phyloP scores from a whole-genome alignment of 345 rosid species.

The Syzygium aqueum region DNA sequence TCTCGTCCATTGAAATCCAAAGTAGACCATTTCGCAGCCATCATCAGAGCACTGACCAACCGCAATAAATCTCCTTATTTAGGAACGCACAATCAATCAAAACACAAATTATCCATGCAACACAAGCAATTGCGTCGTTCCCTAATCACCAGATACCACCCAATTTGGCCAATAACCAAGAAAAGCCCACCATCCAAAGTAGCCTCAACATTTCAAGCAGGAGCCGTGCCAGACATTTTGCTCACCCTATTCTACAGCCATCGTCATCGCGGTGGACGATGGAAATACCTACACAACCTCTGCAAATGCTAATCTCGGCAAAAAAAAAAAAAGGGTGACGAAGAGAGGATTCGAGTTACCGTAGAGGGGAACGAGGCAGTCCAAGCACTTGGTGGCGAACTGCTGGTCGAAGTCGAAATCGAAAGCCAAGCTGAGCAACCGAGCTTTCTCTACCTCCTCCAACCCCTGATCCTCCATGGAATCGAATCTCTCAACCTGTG shows the following conservation, averaged over 20 bases:
- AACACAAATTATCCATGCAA: too few relatives aligned
- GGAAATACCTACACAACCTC: too few relatives aligned
- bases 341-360: too few relatives aligned
- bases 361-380: constrained; percentile 31
- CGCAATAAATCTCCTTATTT: background rate
- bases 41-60: fast-evolving
- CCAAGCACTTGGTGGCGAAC: constrained; percentile 41
- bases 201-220: background rate
- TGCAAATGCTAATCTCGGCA: too few relatives aligned
- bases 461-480: background rate
- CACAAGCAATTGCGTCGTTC: too few relatives aligned
- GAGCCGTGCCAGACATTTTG: background rate
- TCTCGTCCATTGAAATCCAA: background rate
- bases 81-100: too few relatives aligned
- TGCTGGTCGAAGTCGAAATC: constrained; percentile 61
- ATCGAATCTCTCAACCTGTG: background rate
- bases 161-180: fast-evolving
- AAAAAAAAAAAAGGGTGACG: too few relatives aligned
- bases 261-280: too few relatives aligned
- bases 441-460: background rate
- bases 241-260: too few relatives aligned
- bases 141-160: too few relatives aligned
- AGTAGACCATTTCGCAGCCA: background rate
- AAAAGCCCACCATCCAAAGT: background rate
- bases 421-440: constrained; percentile 62